Base-by-base conservation (phyloP, 352 stramenopile genomes). In the Globisporangium irregulare region DNA sequence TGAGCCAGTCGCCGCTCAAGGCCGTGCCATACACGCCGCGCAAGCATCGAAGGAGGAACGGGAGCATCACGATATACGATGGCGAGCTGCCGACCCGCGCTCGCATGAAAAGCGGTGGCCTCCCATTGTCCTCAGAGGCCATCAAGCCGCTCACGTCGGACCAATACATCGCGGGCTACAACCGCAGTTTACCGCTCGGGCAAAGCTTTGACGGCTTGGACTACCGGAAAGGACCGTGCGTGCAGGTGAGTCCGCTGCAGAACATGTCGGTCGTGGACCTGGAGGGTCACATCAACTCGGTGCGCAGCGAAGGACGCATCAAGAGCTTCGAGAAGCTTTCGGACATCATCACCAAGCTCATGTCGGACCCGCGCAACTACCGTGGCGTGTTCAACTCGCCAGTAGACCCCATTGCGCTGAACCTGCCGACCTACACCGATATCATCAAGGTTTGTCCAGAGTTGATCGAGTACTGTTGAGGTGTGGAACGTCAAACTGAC, bases 301-400 rank as follows among this genome's bases (percentile, higher is more conserved):
- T 94, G 53, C 82, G 76, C 48, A 77, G 76, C 18, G 86, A 95
- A 29, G 82, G 82, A 2, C 76, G 76, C 10, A 75, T 89, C 43
- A 80, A 80, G 34, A 85, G 70, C 73, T 92, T 90, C 59, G 85
- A 90, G 14, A 82, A 82, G 43, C 75, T 91, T 34, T 70, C 66
- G 12, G 81, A 91, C 59, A 82, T 93, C 56, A 70, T 96, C 59
- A 66, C 75, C 25, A 89, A 91, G 66, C 76, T 96, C 36, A 93
- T 96, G 81, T 72, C 60, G 1, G 77, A 94, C 63, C 73, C 86
- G 41, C 74, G 86, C 9, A 96, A 96, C 72, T 78, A 77, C 20
- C 75, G 86, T 38, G 83, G 81, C 22, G 73, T 90, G 10, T 96
- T 93, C 67, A 96, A 94, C 58, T 70, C 62, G 1, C 87, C 88